Evolutionary conservation across 2,329 filamentous ascomycete genomes (phyloP).

Genomic region (Fusarium sulawesiense): DNA sequence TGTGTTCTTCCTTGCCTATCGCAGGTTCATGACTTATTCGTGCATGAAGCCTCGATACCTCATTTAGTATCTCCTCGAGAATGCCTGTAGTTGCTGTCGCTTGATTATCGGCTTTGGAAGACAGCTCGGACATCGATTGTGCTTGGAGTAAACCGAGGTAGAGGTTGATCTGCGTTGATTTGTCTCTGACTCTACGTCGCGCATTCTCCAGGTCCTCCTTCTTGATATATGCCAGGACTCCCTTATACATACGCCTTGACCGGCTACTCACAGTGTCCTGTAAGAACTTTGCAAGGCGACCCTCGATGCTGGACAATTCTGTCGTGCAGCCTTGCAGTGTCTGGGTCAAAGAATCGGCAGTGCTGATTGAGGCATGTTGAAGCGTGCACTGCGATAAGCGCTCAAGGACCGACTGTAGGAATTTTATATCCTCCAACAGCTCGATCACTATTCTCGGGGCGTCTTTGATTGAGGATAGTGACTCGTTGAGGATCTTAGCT

Average conservation of each 20-base stretch:
- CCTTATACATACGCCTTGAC: neutral
- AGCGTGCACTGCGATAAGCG: neutral
- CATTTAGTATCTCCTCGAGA: neutral
- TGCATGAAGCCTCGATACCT: neutral
- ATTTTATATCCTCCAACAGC: neutral
- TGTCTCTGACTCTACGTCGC: neutral
- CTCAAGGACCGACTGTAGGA: neutral
- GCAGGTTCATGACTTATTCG: neutral
- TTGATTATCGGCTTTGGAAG: neutral
- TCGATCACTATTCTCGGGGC: constrained; percentile 1
- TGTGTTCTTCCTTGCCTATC: neutral
- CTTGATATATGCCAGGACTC: neutral
- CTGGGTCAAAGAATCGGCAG: neutral
- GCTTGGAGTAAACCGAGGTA: neutral
- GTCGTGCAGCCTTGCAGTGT: neutral
- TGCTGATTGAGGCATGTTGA: neutral
- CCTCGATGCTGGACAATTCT: neutral
- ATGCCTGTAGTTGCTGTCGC: neutral
- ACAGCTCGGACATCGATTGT: neutral
- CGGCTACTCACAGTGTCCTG: neutral
- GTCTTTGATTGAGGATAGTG: constrained; percentile 13
- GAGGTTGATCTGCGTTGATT: neutral
- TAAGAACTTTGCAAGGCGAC: neutral
- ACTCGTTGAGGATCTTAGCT: constrained; percentile 15
- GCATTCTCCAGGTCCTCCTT: neutral